These are phyloP conservation scores for Chionographis japonica DNA, from an alignment of 106 monocot genomes.

Conservation along the genomic window DNA sequence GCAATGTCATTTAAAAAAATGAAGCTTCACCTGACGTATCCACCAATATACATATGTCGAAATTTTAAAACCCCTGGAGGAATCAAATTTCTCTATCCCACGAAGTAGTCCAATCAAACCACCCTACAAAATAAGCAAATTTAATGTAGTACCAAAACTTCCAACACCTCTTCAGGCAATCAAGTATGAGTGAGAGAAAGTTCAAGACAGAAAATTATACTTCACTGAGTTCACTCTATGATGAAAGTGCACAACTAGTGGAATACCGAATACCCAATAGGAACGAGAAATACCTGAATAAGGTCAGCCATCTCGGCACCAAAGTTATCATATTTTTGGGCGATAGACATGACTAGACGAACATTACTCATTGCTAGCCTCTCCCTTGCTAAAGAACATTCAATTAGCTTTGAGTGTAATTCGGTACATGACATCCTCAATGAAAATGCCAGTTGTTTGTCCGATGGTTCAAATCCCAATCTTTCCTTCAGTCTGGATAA, in stretches of 20 bases:
- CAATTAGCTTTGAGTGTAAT: slow-evolving; percentile 52
- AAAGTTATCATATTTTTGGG: slow-evolving; percentile 90
- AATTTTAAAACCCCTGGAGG: slow-evolving; percentile 83
- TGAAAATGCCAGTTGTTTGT: slow-evolving; percentile 68
- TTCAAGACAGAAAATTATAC: background rate
- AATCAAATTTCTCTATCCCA: slow-evolving; percentile 98
- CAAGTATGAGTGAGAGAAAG: background rate
- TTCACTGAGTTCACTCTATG: background rate
- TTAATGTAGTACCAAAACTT: background rate
- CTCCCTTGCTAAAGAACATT: slow-evolving; percentile 87
- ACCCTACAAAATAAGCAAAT: slow-evolving; percentile 41
- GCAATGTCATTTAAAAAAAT: background rate
- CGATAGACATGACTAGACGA: slow-evolving; percentile 92
- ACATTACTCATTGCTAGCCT: slow-evolving; percentile 86
- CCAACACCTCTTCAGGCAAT: background rate
- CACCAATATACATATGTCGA: slow-evolving; percentile 99
- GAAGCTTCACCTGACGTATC: slow-evolving; percentile 79
- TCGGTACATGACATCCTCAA: slow-evolving; percentile 56
- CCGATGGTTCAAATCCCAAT: slow-evolving; percentile 73
- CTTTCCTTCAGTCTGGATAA: slow-evolving; percentile 65
- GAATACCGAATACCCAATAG: background rate
- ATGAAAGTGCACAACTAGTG: background rate
- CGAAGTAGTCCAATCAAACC: slow-evolving; percentile 87
- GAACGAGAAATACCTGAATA: slow-evolving; percentile 53
- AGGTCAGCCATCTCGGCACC: slow-evolving; percentile 92